These are phyloP conservation scores for Saccharomycopsis microspora DNA, from an alignment of 805 yeast genomes.

Conservation along the genomic window DNA sequence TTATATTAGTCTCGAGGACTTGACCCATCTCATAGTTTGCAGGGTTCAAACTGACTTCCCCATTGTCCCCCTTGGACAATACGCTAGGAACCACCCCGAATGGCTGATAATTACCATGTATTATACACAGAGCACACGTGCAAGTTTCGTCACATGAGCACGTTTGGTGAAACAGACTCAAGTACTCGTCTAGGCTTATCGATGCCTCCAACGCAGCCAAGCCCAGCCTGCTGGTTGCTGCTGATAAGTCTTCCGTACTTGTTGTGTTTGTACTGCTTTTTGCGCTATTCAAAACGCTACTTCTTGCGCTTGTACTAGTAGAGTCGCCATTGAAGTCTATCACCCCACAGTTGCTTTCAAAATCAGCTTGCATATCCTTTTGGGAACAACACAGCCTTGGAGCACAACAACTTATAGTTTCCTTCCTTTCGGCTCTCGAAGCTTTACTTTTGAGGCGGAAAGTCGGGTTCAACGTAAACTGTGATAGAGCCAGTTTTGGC, in stretches of 20 bases:
- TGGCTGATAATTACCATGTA: conserved; percentile 5
- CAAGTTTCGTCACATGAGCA: conserved; percentile 14
- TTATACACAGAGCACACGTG: conserved; percentile 10
- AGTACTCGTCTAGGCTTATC: no score
- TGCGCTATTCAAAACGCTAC: not conserved
- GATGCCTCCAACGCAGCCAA: not conserved
- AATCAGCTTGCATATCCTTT: not conserved
- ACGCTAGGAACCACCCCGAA: no score
- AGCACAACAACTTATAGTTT: conserved; percentile 2
- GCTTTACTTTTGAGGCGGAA: no score
- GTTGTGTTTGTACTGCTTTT: not conserved
- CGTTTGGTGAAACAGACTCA: not conserved
- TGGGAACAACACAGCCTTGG: not conserved
- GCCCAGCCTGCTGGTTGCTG: not conserved
- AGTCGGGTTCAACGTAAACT: conserved; percentile 11
- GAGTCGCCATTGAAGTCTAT: conserved; percentile 5
- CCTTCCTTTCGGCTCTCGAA: not conserved
- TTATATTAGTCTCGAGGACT: no score
- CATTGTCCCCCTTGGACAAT: no score
- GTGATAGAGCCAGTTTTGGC: conserved; percentile 1
- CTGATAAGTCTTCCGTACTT: not conserved
- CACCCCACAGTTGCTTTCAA: conserved; percentile 4
- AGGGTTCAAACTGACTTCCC: no score
- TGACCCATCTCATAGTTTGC: no score
- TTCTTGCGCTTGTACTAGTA: no score